Conservation (phyloP, 2,329 filamentous ascomycete genomes). For the Escovopsis weberi region DNA sequence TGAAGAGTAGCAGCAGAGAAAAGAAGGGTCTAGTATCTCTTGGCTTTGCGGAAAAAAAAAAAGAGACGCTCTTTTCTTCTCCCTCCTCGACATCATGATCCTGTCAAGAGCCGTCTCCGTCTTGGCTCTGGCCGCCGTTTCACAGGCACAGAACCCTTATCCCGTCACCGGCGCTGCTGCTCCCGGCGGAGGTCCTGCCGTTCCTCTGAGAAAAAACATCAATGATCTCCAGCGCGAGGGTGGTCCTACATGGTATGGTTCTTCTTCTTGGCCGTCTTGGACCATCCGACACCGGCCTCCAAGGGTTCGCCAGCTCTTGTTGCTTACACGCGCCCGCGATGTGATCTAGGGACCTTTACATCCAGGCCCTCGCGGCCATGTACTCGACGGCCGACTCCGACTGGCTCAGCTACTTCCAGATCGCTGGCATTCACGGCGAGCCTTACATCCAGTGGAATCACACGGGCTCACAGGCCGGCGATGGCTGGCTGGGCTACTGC, state of each 20-base stretch:
- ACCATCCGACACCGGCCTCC: no score
- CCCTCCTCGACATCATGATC: conserved; percentile 6
- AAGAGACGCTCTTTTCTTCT: conserved; percentile 3
- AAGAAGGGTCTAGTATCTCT: background rate
- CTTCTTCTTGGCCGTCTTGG: background rate
- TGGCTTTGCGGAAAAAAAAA: background rate
- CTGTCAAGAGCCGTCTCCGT: conserved; percentile 10
- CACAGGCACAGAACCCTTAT: conserved; percentile 10
- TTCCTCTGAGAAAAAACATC: conserved; percentile 32
- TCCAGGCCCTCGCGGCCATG: conserved; percentile 30
- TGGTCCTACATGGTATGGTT: conserved; percentile 29
- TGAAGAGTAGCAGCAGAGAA: no score
- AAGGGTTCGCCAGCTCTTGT: no score
- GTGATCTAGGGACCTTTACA: conserved; percentile 30
- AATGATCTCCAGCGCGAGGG: conserved; percentile 27
- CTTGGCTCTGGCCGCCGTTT: conserved; percentile 14
- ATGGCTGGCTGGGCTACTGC: conserved; percentile 28
- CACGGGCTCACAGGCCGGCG: conserved; percentile 17
- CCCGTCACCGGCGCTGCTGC: conserved; percentile 24
- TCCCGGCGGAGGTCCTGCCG: conserved; percentile 18
- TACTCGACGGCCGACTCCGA: conserved; percentile 26
- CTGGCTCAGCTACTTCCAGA: conserved; percentile 33
- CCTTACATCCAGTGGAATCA: conserved; percentile 29
- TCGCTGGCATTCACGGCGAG: conserved; percentile 32
- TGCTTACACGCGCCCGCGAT: conserved; percentile 5